Evolutionary conservation across 371 early-diverging fungal genomes (phyloP), one percentile per base, ranked within the genome.

Genomic region (Mortierella sp.): DNA sequence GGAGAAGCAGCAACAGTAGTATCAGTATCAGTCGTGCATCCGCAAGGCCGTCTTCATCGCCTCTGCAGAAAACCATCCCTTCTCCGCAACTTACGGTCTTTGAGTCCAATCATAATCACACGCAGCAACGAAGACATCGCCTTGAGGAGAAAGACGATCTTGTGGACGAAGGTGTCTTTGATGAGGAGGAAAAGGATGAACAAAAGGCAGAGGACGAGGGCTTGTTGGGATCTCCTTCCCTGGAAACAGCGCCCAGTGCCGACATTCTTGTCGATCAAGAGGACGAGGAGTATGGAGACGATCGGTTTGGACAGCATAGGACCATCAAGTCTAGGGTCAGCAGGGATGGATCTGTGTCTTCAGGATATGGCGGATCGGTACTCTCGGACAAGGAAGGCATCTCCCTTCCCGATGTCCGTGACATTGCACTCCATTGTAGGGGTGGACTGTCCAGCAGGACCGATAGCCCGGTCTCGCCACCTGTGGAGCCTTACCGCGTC

Each of bases 111-210:
- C n/a, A 28, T 4, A 14, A n/a, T n/a, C 32, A 24, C 1, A 27
- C 9, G 26, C 24, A 23, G 26, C 32, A 21, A 7, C 59, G 28
- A n/a, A 41, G 6, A 19, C 50, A 8, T 3, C 61, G 26, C 4
- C n/a, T n/a, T n/a, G 43, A 4, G 8, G 37, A 50, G 9, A 19
- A 31, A 14, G 56, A 66, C 15, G 66, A 65, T 23, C 56, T 75
- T 31, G 60, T 52, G 26, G 75, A 75, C 26, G 75, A 75, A 43
- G 75, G 69, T 11, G 57, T 75, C 19, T 75, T 75, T 56, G 75
- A 75, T n/a, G 75, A 67, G 44, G 75, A 75, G 23, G 76, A 76
- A 12, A 64, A 64, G 60, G 70, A 69, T 46, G 76, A 76, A 19
- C 44, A 49, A 14, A 50, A 51, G 6, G 39, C 46, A 0, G 12